These are phyloP conservation scores for Diplocarpon mali DNA, from an alignment of 2,329 filamentous ascomycete genomes.

Conservation along the genomic window DNA sequence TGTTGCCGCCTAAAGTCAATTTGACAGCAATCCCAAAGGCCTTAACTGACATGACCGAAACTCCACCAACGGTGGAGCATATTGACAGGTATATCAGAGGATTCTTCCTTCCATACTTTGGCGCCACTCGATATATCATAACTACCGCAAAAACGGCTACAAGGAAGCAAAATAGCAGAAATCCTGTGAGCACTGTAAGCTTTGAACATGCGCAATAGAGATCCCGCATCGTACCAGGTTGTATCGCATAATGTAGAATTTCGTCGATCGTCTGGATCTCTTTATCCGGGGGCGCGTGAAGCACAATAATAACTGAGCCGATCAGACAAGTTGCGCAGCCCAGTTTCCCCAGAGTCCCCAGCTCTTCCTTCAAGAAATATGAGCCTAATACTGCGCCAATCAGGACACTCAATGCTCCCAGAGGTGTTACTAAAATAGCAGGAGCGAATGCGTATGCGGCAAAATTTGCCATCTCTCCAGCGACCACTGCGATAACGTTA, in stretches of 20 bases:
- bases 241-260: slow-evolving; percentile 81
- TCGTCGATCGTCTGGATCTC: slow-evolving; percentile 85
- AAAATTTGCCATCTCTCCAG: slow-evolving; percentile 95
- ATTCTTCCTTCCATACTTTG: slow-evolving; percentile 85
- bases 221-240: slow-evolving; percentile 54
- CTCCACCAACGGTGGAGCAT: slow-evolving; percentile 90
- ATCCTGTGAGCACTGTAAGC: slow-evolving; percentile 45
- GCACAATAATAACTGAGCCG: slow-evolving; percentile 91
- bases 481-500: slow-evolving; percentile 52
- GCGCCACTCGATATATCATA: slow-evolving; percentile 95
- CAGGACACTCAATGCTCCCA: slow-evolving; percentile 86
- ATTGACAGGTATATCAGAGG: slow-evolving; percentile 95
- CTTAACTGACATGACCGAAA: slow-evolving; percentile 99
- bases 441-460: slow-evolving; percentile 96
- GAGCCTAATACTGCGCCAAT: slow-evolving; percentile 92
- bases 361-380: slow-evolving; percentile 82
- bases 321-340: slow-evolving; percentile 95
- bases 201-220: neutral
- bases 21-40: slow-evolving; percentile 97
- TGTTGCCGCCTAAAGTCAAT: slow-evolving; percentile 83
- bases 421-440: slow-evolving; percentile 92
- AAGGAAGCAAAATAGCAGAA: slow-evolving; percentile 72
- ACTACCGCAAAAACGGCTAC: slow-evolving; percentile 76
- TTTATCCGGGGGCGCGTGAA: slow-evolving; percentile 91
- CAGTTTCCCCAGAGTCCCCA: slow-evolving; percentile 85